Evolutionary conservation across 2,329 filamentous ascomycete species (phyloP).

Genomic region (Alternaria hordeiaustralica): DNA sequence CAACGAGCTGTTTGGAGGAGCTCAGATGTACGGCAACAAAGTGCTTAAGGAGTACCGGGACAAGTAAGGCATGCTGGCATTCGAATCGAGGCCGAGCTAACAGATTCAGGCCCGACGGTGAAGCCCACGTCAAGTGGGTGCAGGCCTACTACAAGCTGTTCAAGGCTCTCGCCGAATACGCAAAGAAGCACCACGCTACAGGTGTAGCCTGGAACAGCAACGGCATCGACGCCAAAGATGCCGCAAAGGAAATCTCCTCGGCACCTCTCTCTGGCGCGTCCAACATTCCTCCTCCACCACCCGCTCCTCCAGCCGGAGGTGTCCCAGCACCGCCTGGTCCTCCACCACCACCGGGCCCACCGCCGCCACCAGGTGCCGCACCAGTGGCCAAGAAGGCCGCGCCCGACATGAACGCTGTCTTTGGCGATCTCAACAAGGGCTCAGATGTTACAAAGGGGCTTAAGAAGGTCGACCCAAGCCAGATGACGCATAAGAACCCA

Average conservation of each 20-base stretch:
- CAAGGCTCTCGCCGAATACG: slow-evolving; percentile 80
- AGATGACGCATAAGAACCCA: slow-evolving; percentile 99
- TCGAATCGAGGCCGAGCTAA: slow-evolving; percentile 10
- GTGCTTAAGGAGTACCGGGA: slow-evolving; percentile 91
- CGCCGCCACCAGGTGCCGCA: slow-evolving; percentile 50
- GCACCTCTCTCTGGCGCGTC: slow-evolving; percentile 54
- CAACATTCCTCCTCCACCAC: slow-evolving; percentile 71
- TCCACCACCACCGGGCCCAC: slow-evolving; percentile 64
- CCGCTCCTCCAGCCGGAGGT: slow-evolving; percentile 64
- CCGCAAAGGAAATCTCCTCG: slow-evolving; percentile 64
- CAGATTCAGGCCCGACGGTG: slow-evolving; percentile 63
- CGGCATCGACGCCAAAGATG: slow-evolving; percentile 73
- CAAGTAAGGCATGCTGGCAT: slow-evolving; percentile 58
- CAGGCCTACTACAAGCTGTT: slow-evolving; percentile 93
- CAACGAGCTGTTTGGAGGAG: slow-evolving; percentile 79
- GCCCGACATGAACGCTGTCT: slow-evolving; percentile 81
- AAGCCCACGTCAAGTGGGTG: slow-evolving; percentile 82
- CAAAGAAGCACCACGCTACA: slow-evolving; percentile 79
- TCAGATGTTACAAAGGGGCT: slow-evolving; percentile 85
- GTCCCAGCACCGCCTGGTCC: slow-evolving; percentile 68
- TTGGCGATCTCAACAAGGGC: slow-evolving; percentile 89
- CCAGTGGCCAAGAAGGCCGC: slow-evolving; percentile 59
- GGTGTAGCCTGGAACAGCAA: slow-evolving; percentile 90
- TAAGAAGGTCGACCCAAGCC: slow-evolving; percentile 89
- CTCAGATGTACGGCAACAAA: slow-evolving; percentile 93